Conservation (phyloP, 768 basidiomycete species). For the Tricholoma terreum region DNA sequence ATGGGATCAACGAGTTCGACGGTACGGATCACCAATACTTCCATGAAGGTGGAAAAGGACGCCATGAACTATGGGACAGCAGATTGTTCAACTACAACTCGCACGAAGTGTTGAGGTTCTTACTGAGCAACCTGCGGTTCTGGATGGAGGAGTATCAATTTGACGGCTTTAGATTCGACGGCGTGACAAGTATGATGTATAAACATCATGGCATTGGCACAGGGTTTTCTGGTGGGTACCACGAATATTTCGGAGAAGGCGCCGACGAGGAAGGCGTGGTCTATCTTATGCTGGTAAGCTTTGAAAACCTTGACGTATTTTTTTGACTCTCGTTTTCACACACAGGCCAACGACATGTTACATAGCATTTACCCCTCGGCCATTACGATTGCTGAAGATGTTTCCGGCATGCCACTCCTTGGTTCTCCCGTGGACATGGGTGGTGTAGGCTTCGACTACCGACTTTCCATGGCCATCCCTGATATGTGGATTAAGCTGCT, state of each 20-base stretch:
- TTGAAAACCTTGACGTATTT: neutral
- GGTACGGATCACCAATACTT: slow-evolving; percentile 98
- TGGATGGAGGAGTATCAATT: slow-evolving; percentile 95
- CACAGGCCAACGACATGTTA: slow-evolving; percentile 87
- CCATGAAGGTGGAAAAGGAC: slow-evolving; percentile 87
- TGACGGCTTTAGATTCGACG: slow-evolving; percentile 98
- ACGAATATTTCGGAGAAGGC: slow-evolving; percentile 90
- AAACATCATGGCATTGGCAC: slow-evolving; percentile 96
- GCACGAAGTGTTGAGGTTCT: slow-evolving; percentile 93
- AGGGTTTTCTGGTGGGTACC: slow-evolving; percentile 97
- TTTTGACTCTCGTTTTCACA: neutral
- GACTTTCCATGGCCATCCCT: slow-evolving; percentile 96
- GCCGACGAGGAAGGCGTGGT: slow-evolving; percentile 89
- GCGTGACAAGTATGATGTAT: slow-evolving; percentile 99
- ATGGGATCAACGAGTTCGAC: slow-evolving; percentile 94
- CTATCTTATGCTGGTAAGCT: slow-evolving; percentile 93
- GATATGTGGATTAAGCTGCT: slow-evolving; percentile 99
- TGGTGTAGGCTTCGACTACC: slow-evolving; percentile 97
- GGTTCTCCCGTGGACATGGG: slow-evolving; percentile 75
- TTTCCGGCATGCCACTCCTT: slow-evolving; percentile 97
- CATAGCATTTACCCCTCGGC: slow-evolving; percentile 75
- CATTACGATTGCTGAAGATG: slow-evolving; percentile 97
- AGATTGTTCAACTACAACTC: slow-evolving; percentile 94
- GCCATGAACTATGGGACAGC: slow-evolving; percentile 97
- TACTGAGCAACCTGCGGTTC: slow-evolving; percentile 92